Base-by-base conservation (phyloP, 2,329 filamentous ascomycete genomes). In the Cladosporium sp. region DNA sequence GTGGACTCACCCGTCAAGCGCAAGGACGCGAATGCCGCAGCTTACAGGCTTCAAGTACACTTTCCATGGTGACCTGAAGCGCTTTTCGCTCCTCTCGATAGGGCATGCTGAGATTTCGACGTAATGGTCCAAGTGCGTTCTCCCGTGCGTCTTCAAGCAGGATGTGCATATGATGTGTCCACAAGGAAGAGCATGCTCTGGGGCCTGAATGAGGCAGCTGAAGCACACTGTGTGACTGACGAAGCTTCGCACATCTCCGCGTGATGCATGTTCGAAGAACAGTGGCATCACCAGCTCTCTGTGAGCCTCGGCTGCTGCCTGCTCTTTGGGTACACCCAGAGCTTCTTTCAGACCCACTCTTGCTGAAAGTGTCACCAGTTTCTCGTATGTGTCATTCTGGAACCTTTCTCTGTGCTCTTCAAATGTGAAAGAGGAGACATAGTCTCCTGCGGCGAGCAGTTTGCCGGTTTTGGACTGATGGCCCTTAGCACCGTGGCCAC, bases 151-250 rank as follows among this genome's bases (percentile, higher is more conserved):
- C 27, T 58, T 53, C 8, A 73, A 35, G 53, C 72, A 73, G 11
- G 55, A 46, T 5, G 63, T 64, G 52, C 72, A 73, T 1, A 75
- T 48, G 7, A 73, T 59, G 54, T 75, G 72, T 0, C 71, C 70
- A 46, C 72, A 75, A 8, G 66, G 65, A 1, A 75, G 56, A 2
- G 60, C 52, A 53, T 73, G 67, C 50, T 72, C 63, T 1, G 72
- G 65, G 7, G 62, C 53, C 11, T 66, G 62, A n/a, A 67, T 60
- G 4, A 75, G 57, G 49, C 72, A 76, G 33, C 63, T 68, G 40
- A 73, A 72, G 52, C 73, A 76, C 2, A 65, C 64, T 1, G 67
- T 61, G 53, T 75, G 71, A 45, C 65, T 73, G 18, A 63, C 55
- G 49, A 69, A 61, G 13, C 20, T 35, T 20, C 39, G 15, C 15